Conservation (phyloP, 164 flowering plant genomes). For the Cinnamomum micranthum region DNA sequence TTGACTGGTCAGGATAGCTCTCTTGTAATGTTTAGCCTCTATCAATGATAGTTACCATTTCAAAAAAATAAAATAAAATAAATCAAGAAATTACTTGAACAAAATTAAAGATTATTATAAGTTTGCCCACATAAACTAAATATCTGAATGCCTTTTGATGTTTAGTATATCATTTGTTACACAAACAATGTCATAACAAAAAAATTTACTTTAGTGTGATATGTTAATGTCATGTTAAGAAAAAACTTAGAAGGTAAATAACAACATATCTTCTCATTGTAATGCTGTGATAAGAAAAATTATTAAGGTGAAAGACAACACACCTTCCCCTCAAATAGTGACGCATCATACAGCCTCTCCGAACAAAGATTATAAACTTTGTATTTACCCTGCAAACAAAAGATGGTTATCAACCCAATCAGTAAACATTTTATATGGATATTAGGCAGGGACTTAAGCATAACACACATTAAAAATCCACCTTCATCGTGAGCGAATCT, state of each 20-base stretch:
- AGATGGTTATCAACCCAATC: slow-evolving; percentile 3
- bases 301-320: slow-evolving; percentile 8
- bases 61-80: no score
- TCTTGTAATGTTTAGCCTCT: no score
- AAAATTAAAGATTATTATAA: no score
- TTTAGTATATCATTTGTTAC: no score
- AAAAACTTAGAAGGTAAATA: background rate
- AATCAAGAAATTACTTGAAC: no score
- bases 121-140: no score
- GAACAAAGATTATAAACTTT: slow-evolving; percentile 99
- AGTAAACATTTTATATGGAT: background rate
- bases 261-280: background rate
- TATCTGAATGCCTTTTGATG: no score
- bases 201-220: no score
- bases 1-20: no score
- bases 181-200: no score
- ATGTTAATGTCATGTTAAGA: background rate
- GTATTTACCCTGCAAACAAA: slow-evolving; percentile 70
- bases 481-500: no score
- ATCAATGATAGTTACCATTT: no score
- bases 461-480: background rate
- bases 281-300: background rate
- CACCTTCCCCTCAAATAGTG: slow-evolving; percentile 98
- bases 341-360: slow-evolving; percentile 96
- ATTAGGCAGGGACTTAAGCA: background rate